A percentile compares a stretch with the other conserved stretches of the same genome.
Evolutionary conservation across 768 basidiomycete genomes (phyloP).

Genomic region (Amanita polypyramis): DNA sequence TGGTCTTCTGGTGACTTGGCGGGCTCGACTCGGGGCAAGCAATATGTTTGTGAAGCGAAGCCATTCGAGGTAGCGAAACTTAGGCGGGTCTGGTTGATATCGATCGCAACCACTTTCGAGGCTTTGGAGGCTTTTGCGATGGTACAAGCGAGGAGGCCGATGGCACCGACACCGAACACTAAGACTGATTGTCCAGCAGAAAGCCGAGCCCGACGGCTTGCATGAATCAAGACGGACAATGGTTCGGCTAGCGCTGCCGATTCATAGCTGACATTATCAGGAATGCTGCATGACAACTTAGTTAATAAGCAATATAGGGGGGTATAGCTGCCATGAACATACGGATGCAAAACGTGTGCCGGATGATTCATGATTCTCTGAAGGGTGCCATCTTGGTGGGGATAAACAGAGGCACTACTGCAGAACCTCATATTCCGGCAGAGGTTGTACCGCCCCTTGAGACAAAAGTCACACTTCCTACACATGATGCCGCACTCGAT

Average conservation of each 20-base stretch:
- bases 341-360: constrained; percentile 79
- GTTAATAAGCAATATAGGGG: constrained; percentile 4
- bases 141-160: constrained; percentile 83
- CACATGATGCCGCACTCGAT: constrained; percentile 93
- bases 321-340: constrained; percentile 23
- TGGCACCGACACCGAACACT: constrained; percentile 88
- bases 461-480: constrained; percentile 59
- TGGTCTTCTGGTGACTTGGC: constrained; percentile 46
- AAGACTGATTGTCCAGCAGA: constrained; percentile 59
- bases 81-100: constrained; percentile 78
- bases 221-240: constrained; percentile 79
- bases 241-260: constrained; percentile 89
- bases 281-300: constrained; percentile 39
- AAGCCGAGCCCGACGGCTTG: constrained; percentile 34
- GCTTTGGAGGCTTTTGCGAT: constrained; percentile 68
- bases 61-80: constrained; percentile 68
- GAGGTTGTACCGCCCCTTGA: constrained; percentile 81
- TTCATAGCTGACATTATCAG: constrained; percentile 66
- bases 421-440: constrained; percentile 88
- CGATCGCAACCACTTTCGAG: constrained; percentile 60
- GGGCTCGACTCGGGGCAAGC: constrained; percentile 40
- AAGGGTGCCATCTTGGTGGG: constrained; percentile 88
- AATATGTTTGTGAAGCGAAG: constrained; percentile 67
- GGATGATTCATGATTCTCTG: constrained; percentile 87
- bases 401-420: constrained; percentile 82